These are phyloP conservation scores for Pseudogymnoascus sp. DNA, from an alignment of 2,329 filamentous ascomycete species.

Conservation along the genomic window DNA sequence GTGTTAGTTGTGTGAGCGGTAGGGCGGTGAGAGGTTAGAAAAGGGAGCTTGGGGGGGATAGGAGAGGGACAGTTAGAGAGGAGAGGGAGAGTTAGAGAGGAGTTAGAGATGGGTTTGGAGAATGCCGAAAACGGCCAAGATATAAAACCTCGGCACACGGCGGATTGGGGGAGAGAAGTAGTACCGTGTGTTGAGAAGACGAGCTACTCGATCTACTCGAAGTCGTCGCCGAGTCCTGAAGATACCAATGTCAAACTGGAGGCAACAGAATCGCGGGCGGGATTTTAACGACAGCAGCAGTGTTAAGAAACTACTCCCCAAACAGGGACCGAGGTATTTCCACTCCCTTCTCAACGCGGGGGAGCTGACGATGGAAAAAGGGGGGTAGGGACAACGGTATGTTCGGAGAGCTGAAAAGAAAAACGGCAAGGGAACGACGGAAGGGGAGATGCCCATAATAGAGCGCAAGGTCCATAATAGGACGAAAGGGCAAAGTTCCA, in stretches of 20 bases:
- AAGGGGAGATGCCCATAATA: background rate
- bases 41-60: background rate
- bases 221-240: constrained; percentile 24
- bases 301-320: background rate
- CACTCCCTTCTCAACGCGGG: background rate
- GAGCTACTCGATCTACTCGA: no score
- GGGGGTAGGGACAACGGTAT: background rate
- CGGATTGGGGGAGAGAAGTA: background rate
- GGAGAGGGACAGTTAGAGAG: constrained; percentile 1
- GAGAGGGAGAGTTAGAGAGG: background rate
- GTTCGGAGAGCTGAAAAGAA: constrained; percentile 8
- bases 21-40: no score
- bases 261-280: constrained; percentile 14
- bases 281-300: background rate
- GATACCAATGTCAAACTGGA: constrained; percentile 26
- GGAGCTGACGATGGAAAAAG: constrained; percentile 6
- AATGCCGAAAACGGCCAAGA: background rate
- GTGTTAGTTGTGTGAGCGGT: no score
- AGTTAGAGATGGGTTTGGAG: no score
- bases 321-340: background rate
- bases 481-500: background rate
- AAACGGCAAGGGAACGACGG: background rate
- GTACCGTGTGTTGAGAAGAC: constrained; percentile 1
- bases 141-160: background rate
- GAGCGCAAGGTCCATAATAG: background rate